These are phyloP conservation scores for Helicocarpus griseus DNA, from an alignment of 2,329 filamentous ascomycete species.

Conservation along the genomic window DNA sequence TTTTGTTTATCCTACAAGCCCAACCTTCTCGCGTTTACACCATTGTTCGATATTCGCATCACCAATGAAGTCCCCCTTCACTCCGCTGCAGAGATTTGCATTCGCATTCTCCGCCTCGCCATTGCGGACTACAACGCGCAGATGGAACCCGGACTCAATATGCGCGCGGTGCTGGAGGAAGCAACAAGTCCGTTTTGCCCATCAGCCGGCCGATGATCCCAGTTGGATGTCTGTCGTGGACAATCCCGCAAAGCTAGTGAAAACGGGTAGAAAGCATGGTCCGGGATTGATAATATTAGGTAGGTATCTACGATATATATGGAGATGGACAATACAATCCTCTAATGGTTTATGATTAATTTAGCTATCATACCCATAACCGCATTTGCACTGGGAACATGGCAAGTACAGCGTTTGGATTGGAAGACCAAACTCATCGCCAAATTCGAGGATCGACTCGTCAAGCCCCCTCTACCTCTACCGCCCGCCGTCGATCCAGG, in stretches of 20 bases:
- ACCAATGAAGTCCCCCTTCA: conserved; percentile 2
- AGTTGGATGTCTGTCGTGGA: conserved; percentile 80
- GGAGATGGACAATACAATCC: neutral
- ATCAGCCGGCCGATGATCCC: conserved; percentile 60
- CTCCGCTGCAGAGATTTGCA: conserved; percentile 5
- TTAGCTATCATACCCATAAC: conserved; percentile 77
- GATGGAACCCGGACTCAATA: conserved; percentile 19
- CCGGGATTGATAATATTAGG: conserved; percentile 70
- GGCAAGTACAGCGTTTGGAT: conserved; percentile 85
- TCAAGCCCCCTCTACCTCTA: conserved; percentile 74
- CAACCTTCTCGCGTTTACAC: neutral
- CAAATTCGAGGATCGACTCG: conserved; percentile 81
- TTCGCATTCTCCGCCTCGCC: neutral
- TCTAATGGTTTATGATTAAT: neutral
- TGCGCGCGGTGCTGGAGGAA: conserved; percentile 25
- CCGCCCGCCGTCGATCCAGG: conserved; percentile 71
- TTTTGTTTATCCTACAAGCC: neutral
- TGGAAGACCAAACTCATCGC: conserved; percentile 94
- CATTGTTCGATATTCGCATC: neutral
- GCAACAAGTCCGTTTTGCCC: conserved; percentile 31
- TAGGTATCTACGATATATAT: conserved; percentile 23
- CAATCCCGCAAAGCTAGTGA: conserved; percentile 70
- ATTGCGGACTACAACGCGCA: neutral
- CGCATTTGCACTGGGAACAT: conserved; percentile 80
- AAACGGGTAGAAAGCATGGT: conserved; percentile 64